A percentile compares a stretch with the other conserved stretches of the same genome.
Conservation (phyloP, 176 grass and related monocot species). For the Triticum urartu region DNA sequence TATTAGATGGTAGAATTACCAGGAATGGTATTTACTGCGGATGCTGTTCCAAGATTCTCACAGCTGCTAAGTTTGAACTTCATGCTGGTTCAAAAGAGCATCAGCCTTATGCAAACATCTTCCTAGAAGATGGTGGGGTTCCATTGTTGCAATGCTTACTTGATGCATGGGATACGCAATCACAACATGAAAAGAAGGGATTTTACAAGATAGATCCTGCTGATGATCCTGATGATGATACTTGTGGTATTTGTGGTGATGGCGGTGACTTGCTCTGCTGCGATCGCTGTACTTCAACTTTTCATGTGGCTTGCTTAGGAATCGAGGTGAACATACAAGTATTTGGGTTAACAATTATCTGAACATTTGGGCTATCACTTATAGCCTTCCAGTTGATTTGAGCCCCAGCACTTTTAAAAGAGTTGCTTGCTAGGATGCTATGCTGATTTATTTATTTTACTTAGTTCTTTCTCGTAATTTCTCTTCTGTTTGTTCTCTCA, state of each 20-base stretch:
- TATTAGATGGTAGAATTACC: conserved; percentile 71
- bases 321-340: conserved; percentile 61
- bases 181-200: conserved; percentile 59
- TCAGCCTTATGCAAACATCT: conserved; percentile 65
- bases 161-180: conserved; percentile 82
- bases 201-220: conserved; percentile 66
- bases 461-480: not conserved
- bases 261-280: conserved; percentile 91
- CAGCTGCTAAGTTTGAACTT: conserved; percentile 82
- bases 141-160: conserved; percentile 74
- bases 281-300: conserved; percentile 83
- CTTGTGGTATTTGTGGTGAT: conserved; percentile 87
- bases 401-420: not conserved
- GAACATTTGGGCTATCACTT: not conserved
- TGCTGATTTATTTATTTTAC: conserved; percentile 15
- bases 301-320: conserved; percentile 83
- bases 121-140: conserved; percentile 49
- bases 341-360: conserved; percentile 22
- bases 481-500: not conserved
- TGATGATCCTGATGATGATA: conserved; percentile 72
- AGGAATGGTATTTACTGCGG: conserved; percentile 85
- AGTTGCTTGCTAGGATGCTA: conserved; percentile 27
- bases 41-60: conserved; percentile 86
- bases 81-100: conserved; percentile 90
- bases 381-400: conserved; percentile 24